A percentile compares a stretch with the other conserved stretches of the same genome.
Evolutionary conservation across 306 rosid species (phyloP).

Genomic region (Gynostemma pentaphyllum): DNA sequence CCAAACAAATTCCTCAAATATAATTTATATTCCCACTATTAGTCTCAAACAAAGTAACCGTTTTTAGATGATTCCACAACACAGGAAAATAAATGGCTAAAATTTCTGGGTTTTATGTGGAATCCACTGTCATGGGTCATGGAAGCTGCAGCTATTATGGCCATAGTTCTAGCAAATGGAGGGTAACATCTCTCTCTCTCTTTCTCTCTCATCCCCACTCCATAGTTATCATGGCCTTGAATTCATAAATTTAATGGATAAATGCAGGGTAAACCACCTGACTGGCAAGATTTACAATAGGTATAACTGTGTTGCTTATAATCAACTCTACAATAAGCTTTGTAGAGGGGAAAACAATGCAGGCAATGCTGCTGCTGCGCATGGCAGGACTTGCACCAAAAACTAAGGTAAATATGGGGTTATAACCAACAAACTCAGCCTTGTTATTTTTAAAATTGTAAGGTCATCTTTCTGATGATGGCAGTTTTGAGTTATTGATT

Average conservation of each 20-base stretch:
- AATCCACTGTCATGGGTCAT: conserved; percentile 95
- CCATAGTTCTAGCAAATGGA: conserved; percentile 86
- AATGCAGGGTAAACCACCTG: conserved; percentile 66
- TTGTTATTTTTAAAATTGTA: not conserved
- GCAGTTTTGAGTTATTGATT: not conserved
- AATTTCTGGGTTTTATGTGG: conserved; percentile 95
- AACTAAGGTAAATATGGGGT: conserved; percentile 38
- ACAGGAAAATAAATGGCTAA: conserved; percentile 67
- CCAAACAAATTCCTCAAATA: not conserved
- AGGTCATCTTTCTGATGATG: not conserved
- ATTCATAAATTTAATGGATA: not conserved
- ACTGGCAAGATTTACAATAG: conserved; percentile 85
- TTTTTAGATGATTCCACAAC: not conserved
- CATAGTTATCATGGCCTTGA: too few relatives aligned
- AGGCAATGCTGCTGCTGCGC: conserved; percentile 90
- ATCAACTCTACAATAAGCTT: conserved; percentile 85
- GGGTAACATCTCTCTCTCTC: conserved; percentile 31
- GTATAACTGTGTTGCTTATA: conserved; percentile 44
- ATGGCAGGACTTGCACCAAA: conserved; percentile 98
- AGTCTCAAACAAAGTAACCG: not conserved
- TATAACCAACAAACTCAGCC: not conserved
- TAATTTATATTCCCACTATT: not conserved
- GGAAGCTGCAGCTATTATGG: conserved; percentile 92
- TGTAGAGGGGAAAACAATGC: conserved; percentile 88
- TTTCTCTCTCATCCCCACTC: too few relatives aligned